Percentiles rank a stretch among this genome's conserved stretches.
Conservation (phyloP, 2,329 filamentous ascomycete genomes). For the Apiospora rasikravindrae region DNA sequence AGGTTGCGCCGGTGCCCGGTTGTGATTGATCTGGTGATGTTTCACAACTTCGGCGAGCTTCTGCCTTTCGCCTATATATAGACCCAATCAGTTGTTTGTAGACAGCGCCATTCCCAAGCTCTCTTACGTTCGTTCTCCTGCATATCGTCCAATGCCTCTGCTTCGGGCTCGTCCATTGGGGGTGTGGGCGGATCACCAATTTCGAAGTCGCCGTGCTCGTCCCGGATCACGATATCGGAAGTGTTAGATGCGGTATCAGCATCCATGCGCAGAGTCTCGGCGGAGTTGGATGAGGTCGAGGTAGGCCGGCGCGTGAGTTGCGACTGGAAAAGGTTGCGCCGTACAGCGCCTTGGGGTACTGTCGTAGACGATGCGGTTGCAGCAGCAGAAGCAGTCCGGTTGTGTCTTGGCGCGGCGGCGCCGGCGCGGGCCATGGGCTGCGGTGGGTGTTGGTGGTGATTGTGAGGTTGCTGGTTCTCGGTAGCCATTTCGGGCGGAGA, state of each 20-base stretch:
- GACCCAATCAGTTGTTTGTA: not conserved
- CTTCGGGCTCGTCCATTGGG: constrained; percentile 58
- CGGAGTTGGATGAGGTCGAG: constrained; percentile 42
- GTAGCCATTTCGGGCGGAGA: constrained; percentile 6
- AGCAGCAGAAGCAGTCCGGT: not conserved
- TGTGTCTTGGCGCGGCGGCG: not conserved
- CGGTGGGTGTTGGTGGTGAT: constrained; percentile 11
- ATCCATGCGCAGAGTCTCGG: constrained; percentile 52
- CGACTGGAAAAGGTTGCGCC: constrained; percentile 65
- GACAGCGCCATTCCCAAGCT: not conserved
- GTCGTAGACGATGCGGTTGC: not conserved
- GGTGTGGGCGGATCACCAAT: constrained; percentile 62
- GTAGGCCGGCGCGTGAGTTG: constrained; percentile 64
- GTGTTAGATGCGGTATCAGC: constrained; percentile 49
- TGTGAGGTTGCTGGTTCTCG: not conserved
- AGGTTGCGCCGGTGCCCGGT: constrained; percentile 63
- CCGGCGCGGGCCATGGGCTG: not conserved
- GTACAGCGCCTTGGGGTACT: constrained; percentile 37
- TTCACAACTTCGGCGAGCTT: constrained; percentile 65
- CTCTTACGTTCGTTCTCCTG: constrained; percentile 60
- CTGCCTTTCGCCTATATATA: constrained; percentile 59
- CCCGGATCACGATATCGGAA: constrained; percentile 65
- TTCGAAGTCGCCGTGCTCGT: constrained; percentile 67
- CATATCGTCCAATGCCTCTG: constrained; percentile 61
- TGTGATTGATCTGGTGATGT: constrained; percentile 62